Conservation (phyloP, 177 flowering plant species). For the Tripterygium wilfordii region DNA sequence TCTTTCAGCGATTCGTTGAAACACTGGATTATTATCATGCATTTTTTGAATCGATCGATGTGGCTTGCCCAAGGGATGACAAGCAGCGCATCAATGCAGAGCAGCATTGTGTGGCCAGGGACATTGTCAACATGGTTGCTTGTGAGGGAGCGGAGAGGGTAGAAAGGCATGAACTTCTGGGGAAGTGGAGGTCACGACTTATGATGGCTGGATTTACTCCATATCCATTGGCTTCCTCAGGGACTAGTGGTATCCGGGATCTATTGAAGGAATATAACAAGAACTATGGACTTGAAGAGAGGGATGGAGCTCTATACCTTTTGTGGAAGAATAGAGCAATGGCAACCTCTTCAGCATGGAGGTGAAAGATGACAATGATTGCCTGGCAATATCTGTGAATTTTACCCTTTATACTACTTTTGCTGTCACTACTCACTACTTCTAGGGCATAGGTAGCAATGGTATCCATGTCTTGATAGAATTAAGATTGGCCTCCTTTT, state of each 20-base stretch:
- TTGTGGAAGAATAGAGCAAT: constrained; percentile 49
- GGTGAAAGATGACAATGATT: too few species aligned
- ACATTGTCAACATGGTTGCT: constrained; percentile 70
- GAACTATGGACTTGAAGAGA: constrained; percentile 34
- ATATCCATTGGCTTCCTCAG: constrained; percentile 31
- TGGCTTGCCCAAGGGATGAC: constrained; percentile 36
- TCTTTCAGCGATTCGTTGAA: constrained; percentile 42
- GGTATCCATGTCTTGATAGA: too few species aligned
- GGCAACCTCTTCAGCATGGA: constrained; percentile 55
- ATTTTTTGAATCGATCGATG: constrained; percentile 67
- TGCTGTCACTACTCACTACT: too few species aligned
- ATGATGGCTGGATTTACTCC: constrained; percentile 53
- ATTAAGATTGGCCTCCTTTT: too few species aligned
- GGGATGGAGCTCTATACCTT: constrained; percentile 44
- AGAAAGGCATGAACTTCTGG: constrained; percentile 58
- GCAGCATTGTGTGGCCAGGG: constrained; percentile 68
- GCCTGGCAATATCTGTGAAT: too few species aligned
- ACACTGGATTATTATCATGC: constrained; percentile 58
- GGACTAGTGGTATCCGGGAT: constrained; percentile 17
- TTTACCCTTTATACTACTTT: too few species aligned
- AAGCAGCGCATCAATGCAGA: constrained; percentile 56
- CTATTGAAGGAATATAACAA: constrained; percentile 35
- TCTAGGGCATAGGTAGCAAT: too few species aligned
- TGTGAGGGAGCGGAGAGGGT: constrained; percentile 61
- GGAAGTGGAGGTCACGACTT: constrained; percentile 57